Evolutionary conservation across 2,329 filamentous ascomycete genomes (phyloP), one percentile per base, ranked within the genome.

Genomic region (Sphaerulina vaccinii): DNA sequence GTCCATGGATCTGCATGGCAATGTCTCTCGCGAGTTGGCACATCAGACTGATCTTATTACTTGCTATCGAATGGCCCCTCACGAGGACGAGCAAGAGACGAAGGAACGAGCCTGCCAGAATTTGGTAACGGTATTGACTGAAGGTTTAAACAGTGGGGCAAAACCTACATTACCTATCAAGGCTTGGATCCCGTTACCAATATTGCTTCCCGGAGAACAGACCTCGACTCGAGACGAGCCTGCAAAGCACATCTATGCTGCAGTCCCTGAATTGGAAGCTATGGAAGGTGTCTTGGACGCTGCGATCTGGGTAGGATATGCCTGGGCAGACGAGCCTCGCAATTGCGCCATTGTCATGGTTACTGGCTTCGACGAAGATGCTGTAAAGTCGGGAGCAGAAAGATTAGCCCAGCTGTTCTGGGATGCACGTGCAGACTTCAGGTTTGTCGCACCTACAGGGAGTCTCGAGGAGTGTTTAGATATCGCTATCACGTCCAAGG

Each of bases 1-100:
- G 2, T 57, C 51, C 2, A 61, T 61, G 58, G 58, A 61, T 36
- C 43, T 61, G 19, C 58, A 61, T 27, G 58, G 58, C 7, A 61
- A 61, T 44, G 58, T 61, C 10, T 57, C 54, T 1, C 41, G 49
- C 7, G 49, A 57, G 10, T 37, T 61, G 19, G 50, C 49, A 3
- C 52, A 55, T 19, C 56, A 53, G 33, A 23, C 44, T 3, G 56
- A 61, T 47, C 40, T 61, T 1, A 52, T 55, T 5, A 61, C 58
- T 9, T 56, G 52, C 33, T 61, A 59, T 32, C 54, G 58, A 1
- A 55, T 49, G 15, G 58, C 58, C 18, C 58, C 58, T 15, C 58
- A 61, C 24, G 52, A 49, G 2, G 58, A 61, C 35, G 54, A 41
- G n/a, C 16, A 21, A 29, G 56, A 59, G 49, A 57, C 58, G 21